Conservation (phyloP, 257 asterid genomes). For the Solanum corneliomulleri region DNA sequence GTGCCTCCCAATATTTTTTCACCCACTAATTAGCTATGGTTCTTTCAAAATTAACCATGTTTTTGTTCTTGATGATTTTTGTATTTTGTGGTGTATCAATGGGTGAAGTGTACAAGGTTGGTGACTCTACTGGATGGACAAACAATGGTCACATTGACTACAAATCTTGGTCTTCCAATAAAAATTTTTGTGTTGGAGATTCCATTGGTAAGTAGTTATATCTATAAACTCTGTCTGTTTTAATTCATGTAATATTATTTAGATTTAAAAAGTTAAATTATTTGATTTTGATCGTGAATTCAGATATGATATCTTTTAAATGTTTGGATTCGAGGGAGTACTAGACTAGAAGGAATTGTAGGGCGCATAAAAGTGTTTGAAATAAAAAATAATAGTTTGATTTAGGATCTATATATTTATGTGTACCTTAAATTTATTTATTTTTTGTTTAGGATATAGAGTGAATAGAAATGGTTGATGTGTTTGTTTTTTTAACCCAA, state of each 20-base stretch:
- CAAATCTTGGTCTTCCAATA: conserved; percentile 42
- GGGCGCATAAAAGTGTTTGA: not conserved
- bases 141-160: conserved; percentile 5
- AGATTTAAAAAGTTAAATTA: no score
- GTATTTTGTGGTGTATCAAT: not conserved
- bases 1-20: not conserved
- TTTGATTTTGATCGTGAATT: no score
- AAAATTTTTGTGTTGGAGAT: conserved; percentile 33
- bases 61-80: not conserved
- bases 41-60: not conserved
- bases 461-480: not conserved
- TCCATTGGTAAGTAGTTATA: conserved; percentile 1
- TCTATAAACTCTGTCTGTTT: fast-evolving
- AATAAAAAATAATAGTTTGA: not conserved
- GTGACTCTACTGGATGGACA: conserved; percentile 44
- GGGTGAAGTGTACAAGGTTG: conserved; percentile 26
- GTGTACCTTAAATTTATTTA: not conserved
- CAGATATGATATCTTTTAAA: no score
- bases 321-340: no score
- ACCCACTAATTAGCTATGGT: not conserved
- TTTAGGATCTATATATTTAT: not conserved
- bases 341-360: not conserved
- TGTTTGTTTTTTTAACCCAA: not conserved
- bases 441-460: not conserved
- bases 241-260: no score